A percentile compares a stretch with the other conserved stretches of the same genome.
These are phyloP conservation scores for Rhypophila decipiens DNA, from an alignment of 495 filamentous ascomycete genomes.

Conservation along the genomic window DNA sequence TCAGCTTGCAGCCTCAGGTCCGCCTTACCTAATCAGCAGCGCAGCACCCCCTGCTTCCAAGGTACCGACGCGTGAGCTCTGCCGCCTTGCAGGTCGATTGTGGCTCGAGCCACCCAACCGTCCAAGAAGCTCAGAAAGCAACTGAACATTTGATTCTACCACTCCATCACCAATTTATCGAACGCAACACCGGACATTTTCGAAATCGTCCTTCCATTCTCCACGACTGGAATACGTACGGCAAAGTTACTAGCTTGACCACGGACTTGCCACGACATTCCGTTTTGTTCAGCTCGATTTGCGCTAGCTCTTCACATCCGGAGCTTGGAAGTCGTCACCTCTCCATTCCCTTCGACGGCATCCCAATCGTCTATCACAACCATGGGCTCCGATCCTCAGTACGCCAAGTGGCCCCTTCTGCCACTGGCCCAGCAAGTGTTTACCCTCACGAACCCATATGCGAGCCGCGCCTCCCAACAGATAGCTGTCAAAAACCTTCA, in stretches of 20 bases:
- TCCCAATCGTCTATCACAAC: constrained; percentile 6
- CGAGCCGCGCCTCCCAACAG: constrained; percentile 60
- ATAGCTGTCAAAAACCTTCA: constrained; percentile 75
- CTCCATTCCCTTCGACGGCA: not conserved
- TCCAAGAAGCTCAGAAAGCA: not conserved
- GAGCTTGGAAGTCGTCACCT: too few species aligned
- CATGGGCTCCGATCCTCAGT: constrained; percentile 97
- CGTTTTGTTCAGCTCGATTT: too few species aligned
- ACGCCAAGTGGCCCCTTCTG: constrained; percentile 89
- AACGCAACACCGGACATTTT: too few species aligned
- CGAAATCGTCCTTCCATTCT: too few species aligned
- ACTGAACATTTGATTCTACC: not conserved
- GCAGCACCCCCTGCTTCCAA: not conserved
- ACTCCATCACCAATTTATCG: too few species aligned
- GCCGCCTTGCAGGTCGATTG: constrained; percentile 17
- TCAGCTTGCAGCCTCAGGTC: not conserved
- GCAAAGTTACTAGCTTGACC: too few species aligned
- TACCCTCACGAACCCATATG: constrained; percentile 84
- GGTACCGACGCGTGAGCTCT: constrained; percentile 18
- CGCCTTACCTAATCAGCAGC: not conserved
- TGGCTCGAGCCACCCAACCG: constrained; percentile 10
- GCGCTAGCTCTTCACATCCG: too few species aligned
- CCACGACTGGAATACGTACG: too few species aligned
- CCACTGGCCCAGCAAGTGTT: constrained; percentile 94
- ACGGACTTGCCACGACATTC: too few species aligned